Conservation (phyloP, 441 rosid species). For the Aquilaria agallochum region DNA sequence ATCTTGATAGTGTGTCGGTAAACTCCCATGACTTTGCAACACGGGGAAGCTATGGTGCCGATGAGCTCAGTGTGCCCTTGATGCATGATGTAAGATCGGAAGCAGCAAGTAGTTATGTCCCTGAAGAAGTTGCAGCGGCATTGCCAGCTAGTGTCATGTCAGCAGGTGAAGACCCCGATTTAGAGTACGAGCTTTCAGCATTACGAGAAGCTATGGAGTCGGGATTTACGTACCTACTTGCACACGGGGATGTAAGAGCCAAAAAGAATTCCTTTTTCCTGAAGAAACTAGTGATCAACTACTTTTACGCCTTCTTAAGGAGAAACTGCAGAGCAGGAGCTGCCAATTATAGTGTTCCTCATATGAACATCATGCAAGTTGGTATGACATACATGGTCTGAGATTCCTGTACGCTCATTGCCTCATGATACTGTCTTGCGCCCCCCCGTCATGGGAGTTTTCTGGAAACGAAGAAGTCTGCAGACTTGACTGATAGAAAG, state of each 20-base stretch:
- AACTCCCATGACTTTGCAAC: constrained; percentile 26
- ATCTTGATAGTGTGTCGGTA: constrained; percentile 39
- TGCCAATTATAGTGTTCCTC: constrained; percentile 82
- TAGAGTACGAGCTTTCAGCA: constrained; percentile 80
- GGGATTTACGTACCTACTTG: constrained; percentile 71
- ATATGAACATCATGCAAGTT: constrained; percentile 78
- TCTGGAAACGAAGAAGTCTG: too few species aligned
- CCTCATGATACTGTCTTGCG: too few species aligned
- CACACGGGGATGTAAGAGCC: constrained; percentile 79
- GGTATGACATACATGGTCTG: constrained; percentile 93
- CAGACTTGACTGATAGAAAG: too few species aligned
- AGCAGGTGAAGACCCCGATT: constrained; percentile 63
- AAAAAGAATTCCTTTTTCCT: constrained; percentile 73
- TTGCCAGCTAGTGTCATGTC: constrained; percentile 53
- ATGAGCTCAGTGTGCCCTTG: constrained; percentile 61
- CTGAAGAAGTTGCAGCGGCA: constrained; percentile 27
- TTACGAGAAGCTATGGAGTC: constrained; percentile 79
- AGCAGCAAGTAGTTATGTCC: constrained; percentile 24
- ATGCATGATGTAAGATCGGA: constrained; percentile 27
- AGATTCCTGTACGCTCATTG: too few species aligned
- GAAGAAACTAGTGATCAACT: constrained; percentile 88
- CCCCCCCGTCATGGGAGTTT: too few species aligned
- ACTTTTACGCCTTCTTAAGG: constrained; percentile 83
- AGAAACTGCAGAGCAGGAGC: constrained; percentile 87
- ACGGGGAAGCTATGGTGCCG: constrained; percentile 13